phyloP scores from a whole-genome alignment of 441 rosid genomes.

The Pelargonium citronellum region DNA sequence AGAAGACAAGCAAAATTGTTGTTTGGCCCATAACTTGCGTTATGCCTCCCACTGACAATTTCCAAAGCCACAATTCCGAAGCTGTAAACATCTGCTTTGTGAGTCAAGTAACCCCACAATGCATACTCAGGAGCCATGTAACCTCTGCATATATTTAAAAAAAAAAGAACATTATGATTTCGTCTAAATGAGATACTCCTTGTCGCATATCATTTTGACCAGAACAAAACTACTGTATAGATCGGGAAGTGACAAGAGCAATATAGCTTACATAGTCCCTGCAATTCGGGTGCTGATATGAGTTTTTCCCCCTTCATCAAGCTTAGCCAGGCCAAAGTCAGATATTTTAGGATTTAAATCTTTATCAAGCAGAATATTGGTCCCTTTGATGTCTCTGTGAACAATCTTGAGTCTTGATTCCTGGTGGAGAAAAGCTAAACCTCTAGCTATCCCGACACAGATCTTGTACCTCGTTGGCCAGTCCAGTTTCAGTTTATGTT shows the following conservation, averaged over 20 bases:
- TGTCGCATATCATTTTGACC: not conserved
- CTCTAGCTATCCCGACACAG: conserved; percentile 54
- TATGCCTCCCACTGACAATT: conserved; percentile 51
- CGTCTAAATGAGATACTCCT: not conserved
- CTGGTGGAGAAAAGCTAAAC: conserved; percentile 57
- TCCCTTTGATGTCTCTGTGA: conserved; percentile 67
- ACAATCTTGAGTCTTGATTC: conserved; percentile 60
- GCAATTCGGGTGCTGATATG: conserved; percentile 63
- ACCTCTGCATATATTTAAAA: conserved; percentile 53
- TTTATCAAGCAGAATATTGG: conserved; percentile 47
- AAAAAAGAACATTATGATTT: not conserved
- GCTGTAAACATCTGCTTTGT: conserved; percentile 68
- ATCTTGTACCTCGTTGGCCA: conserved; percentile 51
- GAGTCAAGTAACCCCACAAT: conserved; percentile 51
- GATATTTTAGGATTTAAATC: conserved; percentile 62
- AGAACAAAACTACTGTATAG: not conserved
- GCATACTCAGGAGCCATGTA: conserved; percentile 80
- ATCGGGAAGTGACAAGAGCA: not conserved
- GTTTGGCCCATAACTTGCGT: conserved; percentile 40
- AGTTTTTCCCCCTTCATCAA: conserved; percentile 45
- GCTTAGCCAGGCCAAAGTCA: conserved; percentile 66
- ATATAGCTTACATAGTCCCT: conserved; percentile 46
- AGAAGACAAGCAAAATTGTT: conserved; percentile 43
- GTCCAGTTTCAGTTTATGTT: conserved; percentile 36
- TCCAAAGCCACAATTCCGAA: conserved; percentile 55